Conservation (phyloP, 805 yeast species). For the Kluyveromyces dobzhanskii region DNA sequence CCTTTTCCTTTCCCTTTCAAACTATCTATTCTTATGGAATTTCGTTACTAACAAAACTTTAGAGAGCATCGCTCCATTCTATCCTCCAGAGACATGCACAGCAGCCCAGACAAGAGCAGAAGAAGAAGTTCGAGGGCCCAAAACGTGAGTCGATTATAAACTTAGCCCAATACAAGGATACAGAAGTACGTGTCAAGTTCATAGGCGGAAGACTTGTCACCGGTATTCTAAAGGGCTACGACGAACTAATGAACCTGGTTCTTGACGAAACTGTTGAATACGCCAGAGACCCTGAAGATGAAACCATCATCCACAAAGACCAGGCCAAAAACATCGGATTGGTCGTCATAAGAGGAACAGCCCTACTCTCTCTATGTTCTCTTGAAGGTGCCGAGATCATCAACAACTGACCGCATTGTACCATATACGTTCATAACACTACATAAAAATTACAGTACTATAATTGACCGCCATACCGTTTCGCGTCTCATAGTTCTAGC, state of each 20-base stretch:
- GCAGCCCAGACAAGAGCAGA: slow-evolving; percentile 17
- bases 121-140: slow-evolving; percentile 56
- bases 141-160: slow-evolving; percentile 86
- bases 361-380: slow-evolving; percentile 40
- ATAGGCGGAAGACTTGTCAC: slow-evolving; percentile 79
- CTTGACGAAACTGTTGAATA: slow-evolving; percentile 64
- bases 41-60: too few relatives aligned
- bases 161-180: slow-evolving; percentile 66
- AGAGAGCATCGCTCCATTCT: too few relatives aligned
- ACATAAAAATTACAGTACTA: too few relatives aligned
- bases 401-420: neutral
- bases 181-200: slow-evolving; percentile 66
- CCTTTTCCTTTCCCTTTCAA: too few relatives aligned
- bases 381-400: slow-evolving; percentile 27
- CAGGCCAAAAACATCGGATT: slow-evolving; percentile 63
- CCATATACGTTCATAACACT: too few relatives aligned
- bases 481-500: too few relatives aligned
- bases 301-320: slow-evolving; percentile 38
- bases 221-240: slow-evolving; percentile 78
- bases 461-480: too few relatives aligned
- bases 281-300: slow-evolving; percentile 51
- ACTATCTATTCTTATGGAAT: too few relatives aligned
- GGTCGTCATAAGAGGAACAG: slow-evolving; percentile 82
- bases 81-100: too few relatives aligned
- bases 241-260: slow-evolving; percentile 72